A percentile compares a stretch with the other conserved stretches of the same genome.
Conservation (phyloP, 2,329 filamentous ascomycete genomes). For the Arthrobotrys musiformis region DNA sequence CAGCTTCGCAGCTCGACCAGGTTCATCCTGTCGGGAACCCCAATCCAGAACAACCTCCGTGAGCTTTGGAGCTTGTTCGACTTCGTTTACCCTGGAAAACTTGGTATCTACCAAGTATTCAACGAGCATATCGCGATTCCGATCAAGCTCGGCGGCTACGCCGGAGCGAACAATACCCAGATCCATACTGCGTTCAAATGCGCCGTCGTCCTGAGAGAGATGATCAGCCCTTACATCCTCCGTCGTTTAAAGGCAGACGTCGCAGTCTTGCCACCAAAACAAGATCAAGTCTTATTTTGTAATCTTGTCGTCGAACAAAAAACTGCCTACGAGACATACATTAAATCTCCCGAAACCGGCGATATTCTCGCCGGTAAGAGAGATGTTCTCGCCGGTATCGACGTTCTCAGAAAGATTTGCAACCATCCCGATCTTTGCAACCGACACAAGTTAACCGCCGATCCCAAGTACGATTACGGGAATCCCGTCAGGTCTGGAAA, state of each 20-base stretch:
- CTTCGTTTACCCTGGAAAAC: conserved; percentile 94
- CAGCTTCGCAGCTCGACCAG: conserved; percentile 87
- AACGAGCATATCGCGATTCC: conserved; percentile 91
- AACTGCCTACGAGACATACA: conserved; percentile 81
- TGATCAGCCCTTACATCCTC: conserved; percentile 90
- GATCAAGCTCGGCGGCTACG: conserved; percentile 91
- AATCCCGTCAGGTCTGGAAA: conserved; percentile 84
- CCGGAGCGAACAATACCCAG: conserved; percentile 91
- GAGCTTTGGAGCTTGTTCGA: conserved; percentile 98
- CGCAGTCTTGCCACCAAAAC: conserved; percentile 90
- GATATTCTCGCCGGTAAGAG: conserved; percentile 76
- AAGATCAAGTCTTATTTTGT: conserved; percentile 97
- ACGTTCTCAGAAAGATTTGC: conserved; percentile 93
- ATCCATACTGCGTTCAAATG: conserved; percentile 95
- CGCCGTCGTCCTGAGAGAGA: conserved; percentile 90
- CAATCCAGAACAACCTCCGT: conserved; percentile 95
- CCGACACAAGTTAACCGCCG: conserved; percentile 68
- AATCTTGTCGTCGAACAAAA: conserved; percentile 84
- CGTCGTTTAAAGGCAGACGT: conserved; percentile 95
- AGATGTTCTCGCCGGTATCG: conserved; percentile 88
- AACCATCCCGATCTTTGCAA: conserved; percentile 93
- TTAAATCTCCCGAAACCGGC: conserved; percentile 85
- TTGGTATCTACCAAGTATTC: conserved; percentile 91
- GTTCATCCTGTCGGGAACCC: conserved; percentile 92
- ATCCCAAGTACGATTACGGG: conserved; percentile 78